A percentile compares a stretch with the other conserved stretches of the same genome.
Evolutionary conservation across 148 eudicot species (phyloP).

Genomic region (Agrostemma githago): DNA sequence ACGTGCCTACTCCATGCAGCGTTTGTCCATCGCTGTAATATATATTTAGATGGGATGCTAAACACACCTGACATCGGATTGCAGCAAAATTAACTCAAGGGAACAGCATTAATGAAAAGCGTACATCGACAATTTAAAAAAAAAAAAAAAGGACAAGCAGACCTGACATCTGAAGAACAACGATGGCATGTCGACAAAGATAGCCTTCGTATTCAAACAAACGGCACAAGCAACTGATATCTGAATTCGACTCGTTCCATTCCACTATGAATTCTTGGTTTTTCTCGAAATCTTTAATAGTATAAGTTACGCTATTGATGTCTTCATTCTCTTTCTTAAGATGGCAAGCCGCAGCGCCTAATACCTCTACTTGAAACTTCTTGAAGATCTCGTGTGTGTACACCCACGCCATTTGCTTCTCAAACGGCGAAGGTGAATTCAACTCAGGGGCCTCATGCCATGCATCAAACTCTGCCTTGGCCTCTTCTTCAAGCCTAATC

Average conservation of each 20-base stretch:
- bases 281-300: constrained; percentile 56
- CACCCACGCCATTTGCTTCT: constrained; percentile 54
- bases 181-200: constrained; percentile 57
- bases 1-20: constrained; percentile 52
- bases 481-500: constrained; percentile 57
- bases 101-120: not conserved
- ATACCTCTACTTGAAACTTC: constrained; percentile 59
- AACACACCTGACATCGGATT: constrained; percentile 52
- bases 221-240: constrained; percentile 53
- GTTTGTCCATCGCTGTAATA: constrained; percentile 69
- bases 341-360: constrained; percentile 74
- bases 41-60: constrained; percentile 51
- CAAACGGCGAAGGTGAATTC: constrained; percentile 68
- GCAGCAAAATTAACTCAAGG: not conserved
- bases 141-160: constrained; percentile 24
- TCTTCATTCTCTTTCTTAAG: constrained; percentile 58
- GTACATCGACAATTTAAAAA: not conserved
- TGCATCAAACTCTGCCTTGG: constrained; percentile 57
- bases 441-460: constrained; percentile 69
- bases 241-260: constrained; percentile 49
- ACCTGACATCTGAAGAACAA: constrained; percentile 74
- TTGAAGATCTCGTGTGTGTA: constrained; percentile 53
- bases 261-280: constrained; percentile 47
- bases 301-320: constrained; percentile 34
- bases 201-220: constrained; percentile 61